phyloP scores from a whole-genome alignment of 2,329 filamentous ascomycete genomes.

The Pseudogymnoascus verrucosus region DNA sequence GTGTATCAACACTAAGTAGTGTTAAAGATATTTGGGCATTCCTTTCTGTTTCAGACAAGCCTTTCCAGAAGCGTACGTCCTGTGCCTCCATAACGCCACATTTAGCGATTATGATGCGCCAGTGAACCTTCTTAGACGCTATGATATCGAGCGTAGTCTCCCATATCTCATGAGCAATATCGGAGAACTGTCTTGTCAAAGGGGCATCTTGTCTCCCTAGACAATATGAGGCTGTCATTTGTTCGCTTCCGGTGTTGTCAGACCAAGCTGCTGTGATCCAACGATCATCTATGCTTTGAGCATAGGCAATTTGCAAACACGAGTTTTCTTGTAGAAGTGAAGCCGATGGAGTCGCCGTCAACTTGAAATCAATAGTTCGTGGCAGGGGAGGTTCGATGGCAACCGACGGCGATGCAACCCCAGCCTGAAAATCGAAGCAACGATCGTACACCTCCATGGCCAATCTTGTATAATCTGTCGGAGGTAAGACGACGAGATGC shows the following conservation, averaged over 20 bases:
- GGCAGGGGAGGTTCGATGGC: conserved; percentile 63
- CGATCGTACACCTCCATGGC: conserved; percentile 73
- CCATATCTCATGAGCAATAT: conserved; percentile 71
- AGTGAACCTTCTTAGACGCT: conserved; percentile 60
- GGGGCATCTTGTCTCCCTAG: conserved; percentile 51
- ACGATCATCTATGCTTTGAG: conserved; percentile 63
- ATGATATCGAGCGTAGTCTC: conserved; percentile 68
- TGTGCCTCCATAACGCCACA: conserved; percentile 58
- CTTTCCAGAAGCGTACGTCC: conserved; percentile 54
- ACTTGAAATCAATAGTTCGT: conserved; percentile 66
- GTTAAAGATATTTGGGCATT: conserved; percentile 46
- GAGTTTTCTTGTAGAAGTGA: conserved; percentile 72
- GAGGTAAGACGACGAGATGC: conserved; percentile 53
- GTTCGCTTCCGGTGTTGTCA: conserved; percentile 65
- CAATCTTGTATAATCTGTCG: conserved; percentile 51
- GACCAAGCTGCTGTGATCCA: conserved; percentile 80
- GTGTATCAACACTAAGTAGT: conserved; percentile 56
- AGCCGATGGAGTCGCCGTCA: conserved; percentile 57
- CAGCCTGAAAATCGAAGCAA: conserved; percentile 50
- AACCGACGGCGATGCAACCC: conserved; percentile 60
- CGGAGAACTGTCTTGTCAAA: conserved; percentile 45
- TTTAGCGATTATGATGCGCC: conserved; percentile 70
- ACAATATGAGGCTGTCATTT: conserved; percentile 67
- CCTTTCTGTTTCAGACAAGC: conserved; percentile 43
- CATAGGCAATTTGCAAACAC: conserved; percentile 73